Percentiles rank a stretch among this genome's conserved stretches.
These are phyloP conservation scores for Solanum hybrid DNA, from an alignment of 305 asterid species.

Conservation along the genomic window DNA sequence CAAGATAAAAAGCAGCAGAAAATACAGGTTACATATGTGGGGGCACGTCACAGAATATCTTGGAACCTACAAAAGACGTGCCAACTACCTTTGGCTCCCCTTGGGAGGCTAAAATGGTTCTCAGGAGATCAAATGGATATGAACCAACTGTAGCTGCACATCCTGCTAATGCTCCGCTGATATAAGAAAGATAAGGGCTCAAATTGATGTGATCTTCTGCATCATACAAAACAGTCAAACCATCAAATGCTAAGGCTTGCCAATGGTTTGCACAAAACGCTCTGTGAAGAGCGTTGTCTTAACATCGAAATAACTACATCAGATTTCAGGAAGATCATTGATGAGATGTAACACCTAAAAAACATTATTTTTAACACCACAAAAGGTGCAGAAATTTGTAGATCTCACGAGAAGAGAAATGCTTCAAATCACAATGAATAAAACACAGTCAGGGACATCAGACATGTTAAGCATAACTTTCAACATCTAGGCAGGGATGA, in stretches of 20 bases:
- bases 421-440: background rate
- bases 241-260: background rate
- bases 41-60: background rate
- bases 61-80: background rate
- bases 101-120: constrained; percentile 93
- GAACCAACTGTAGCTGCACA: constrained; percentile 95
- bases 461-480: background rate
- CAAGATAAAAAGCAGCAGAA: background rate
- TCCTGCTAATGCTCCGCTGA: constrained; percentile 89
- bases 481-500: background rate
- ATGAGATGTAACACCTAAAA: background rate
- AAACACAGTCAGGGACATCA: background rate
- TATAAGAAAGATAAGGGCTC: constrained; percentile 73
- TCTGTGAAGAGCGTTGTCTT: background rate
- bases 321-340: background rate
- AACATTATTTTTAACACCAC: background rate
- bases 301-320: background rate
- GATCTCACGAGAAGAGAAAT: background rate
- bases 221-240: constrained; percentile 13
- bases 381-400: background rate
- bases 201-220: constrained; percentile 72
- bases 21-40: background rate
- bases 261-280: background rate
- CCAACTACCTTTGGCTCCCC: constrained; percentile 81
- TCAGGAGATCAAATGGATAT: constrained; percentile 86